A percentile compares a stretch with the other conserved stretches of the same genome.
phyloP scores from a whole-genome alignment of 2,329 filamentous ascomycete genomes.

The Fusarium transvaalense region DNA sequence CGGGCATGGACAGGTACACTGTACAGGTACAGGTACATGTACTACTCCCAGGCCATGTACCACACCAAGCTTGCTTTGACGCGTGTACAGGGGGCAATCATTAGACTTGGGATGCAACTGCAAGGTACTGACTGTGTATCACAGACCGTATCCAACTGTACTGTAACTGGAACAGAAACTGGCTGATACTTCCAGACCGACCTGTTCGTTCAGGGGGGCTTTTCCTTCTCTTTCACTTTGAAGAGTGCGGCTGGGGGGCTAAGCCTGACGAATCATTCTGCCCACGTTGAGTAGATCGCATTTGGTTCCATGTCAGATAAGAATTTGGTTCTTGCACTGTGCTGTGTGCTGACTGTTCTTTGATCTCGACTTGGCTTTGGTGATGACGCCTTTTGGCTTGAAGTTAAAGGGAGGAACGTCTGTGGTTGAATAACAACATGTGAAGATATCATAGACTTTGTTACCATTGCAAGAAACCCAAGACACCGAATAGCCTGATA shows the following conservation, averaged over 20 bases:
- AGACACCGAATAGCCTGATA: not conserved
- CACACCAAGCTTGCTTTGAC: conserved; percentile 34
- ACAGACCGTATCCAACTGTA: conserved; percentile 19
- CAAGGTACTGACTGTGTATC: conserved; percentile 35
- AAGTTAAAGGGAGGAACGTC: conserved; percentile 33
- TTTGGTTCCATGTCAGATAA: conserved; percentile 36
- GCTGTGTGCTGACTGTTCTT: conserved; percentile 34
- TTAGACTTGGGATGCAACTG: conserved; percentile 19
- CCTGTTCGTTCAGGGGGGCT: conserved; percentile 44
- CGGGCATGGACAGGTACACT: not conserved
- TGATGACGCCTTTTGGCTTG: conserved; percentile 19
- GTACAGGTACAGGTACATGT: conserved; percentile 26
- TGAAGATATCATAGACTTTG: not conserved
- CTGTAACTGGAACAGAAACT: conserved; percentile 17
- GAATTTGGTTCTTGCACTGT: conserved; percentile 34
- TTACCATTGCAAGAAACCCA: not conserved
- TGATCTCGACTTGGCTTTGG: not conserved
- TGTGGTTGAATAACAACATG: conserved; percentile 12
- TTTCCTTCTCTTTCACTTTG: not conserved
- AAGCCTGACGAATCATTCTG: conserved; percentile 51
- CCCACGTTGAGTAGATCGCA: conserved; percentile 52
- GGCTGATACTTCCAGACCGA: conserved; percentile 24
- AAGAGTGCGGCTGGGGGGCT: conserved; percentile 4
- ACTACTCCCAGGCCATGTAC: conserved; percentile 39
- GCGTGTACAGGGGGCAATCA: conserved; percentile 42